These are phyloP conservation scores for Yamadazyma philogaea DNA, from an alignment of 805 yeast species.

Conservation along the genomic window DNA sequence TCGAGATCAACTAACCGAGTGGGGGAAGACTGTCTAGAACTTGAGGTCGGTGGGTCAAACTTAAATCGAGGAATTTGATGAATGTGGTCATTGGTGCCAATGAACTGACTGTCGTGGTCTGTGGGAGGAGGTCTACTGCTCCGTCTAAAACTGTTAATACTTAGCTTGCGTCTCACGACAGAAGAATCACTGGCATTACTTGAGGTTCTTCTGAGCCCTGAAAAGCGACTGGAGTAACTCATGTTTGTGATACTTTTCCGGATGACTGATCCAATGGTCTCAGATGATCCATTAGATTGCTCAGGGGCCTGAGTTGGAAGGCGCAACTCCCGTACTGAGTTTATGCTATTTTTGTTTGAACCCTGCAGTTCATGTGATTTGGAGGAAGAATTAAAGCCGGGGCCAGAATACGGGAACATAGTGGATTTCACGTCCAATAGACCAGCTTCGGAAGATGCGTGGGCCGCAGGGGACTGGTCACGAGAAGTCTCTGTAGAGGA, in stretches of 20 bases:
- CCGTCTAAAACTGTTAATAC: neutral
- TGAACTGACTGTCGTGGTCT: neutral
- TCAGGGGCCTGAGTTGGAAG: neutral
- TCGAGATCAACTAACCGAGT: constrained; percentile 10
- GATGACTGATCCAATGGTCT: constrained; percentile 1
- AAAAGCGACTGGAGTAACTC: neutral
- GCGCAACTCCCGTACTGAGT: neutral
- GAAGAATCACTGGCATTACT: constrained; percentile 5
- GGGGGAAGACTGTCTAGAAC: constrained; percentile 13
- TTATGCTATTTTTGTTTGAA: neutral
- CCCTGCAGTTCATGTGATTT: neutral
- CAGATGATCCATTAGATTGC: neutral
- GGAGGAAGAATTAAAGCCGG: neutral
- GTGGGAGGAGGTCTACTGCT: neutral
- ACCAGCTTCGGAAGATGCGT: too few species aligned
- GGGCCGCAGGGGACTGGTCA: too few species aligned
- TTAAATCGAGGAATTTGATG: neutral
- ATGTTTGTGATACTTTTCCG: neutral
- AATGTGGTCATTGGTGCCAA: neutral
- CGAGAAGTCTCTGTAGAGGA: too few species aligned
- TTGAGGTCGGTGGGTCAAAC: neutral
- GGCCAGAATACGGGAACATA: too few species aligned
- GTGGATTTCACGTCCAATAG: too few species aligned
- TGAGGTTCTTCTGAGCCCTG: neutral
- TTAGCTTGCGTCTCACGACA: constrained; percentile 3